A percentile compares a stretch with the other conserved stretches of the same genome.
These are phyloP conservation scores for Wickerhamomyces kurtzmanii DNA, from an alignment of 805 yeast genomes.

Conservation along the genomic window DNA sequence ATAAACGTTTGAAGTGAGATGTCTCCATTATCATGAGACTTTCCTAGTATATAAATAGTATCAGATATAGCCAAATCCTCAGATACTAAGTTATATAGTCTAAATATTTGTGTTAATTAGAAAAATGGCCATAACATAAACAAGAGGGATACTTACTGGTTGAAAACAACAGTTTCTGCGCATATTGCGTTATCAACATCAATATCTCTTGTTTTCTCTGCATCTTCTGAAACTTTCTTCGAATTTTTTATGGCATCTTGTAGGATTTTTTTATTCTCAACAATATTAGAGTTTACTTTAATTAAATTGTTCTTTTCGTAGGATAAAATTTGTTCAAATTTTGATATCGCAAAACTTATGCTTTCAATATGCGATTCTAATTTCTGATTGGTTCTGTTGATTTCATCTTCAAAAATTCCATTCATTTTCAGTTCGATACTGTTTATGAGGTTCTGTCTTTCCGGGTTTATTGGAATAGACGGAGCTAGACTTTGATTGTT, in stretches of 20 bases:
- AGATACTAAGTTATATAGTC: constrained; percentile 47
- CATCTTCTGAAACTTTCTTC: constrained; percentile 19
- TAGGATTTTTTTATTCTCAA: constrained; percentile 19
- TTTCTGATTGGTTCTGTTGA: constrained; percentile 11
- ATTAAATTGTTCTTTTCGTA: constrained; percentile 22
- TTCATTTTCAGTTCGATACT: constrained; percentile 14
- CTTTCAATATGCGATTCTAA: constrained; percentile 12
- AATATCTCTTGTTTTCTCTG: constrained; percentile 19
- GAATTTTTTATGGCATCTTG: constrained; percentile 19
- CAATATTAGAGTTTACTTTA: constrained; percentile 14
- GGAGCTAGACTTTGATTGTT: no score
- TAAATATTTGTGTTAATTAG: neutral
- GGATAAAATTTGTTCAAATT: constrained; percentile 24
- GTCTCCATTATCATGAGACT: constrained; percentile 39
- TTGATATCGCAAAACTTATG: constrained; percentile 23
- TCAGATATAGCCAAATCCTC: constrained; percentile 68
- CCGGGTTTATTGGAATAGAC: neutral
- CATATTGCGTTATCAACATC: constrained; percentile 33
- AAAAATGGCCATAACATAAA: neutral
- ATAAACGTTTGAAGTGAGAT: constrained; percentile 32
- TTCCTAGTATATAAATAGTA: constrained; percentile 46
- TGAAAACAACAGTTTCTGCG: constrained; percentile 42
- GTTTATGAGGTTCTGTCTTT: constrained; percentile 3
- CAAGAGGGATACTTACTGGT: constrained; percentile 28
- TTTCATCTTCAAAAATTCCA: constrained; percentile 12